Evolutionary conservation across 441 rosid genomes (phyloP), one percentile per base, ranked within the genome.

Genomic region (Geranium incanum): DNA sequence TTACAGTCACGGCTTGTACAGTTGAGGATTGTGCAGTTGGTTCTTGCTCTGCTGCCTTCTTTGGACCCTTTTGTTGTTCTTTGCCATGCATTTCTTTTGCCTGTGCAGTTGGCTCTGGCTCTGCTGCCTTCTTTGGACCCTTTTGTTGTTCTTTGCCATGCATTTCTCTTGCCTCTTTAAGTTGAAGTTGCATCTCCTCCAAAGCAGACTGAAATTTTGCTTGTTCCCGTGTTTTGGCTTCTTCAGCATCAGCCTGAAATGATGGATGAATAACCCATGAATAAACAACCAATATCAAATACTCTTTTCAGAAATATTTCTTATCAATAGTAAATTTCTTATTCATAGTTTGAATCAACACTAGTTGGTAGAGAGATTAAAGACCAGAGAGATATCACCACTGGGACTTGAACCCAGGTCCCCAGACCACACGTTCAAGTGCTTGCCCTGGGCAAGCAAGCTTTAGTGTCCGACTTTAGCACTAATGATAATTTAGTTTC

Each of bases 161-260:
- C 81, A 81, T 76, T 75, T 85, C 92, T 80, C 88, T 92, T 37
- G 92, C 87, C 83, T 92, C 96, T 80, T 86, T 84, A 65, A 92
- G 86, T 78, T 84, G 88, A 75, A 80, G 84, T 71, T 87, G 84
- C 81, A 87, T 71, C 71, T 89, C 92, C 68, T 85, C 84, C 80
- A 90, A 85, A 76, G 87, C 83, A 38, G 89, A 84, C 78, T 89
- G 82, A 77, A 90, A 81, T 66, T 82, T 89, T 70, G 83, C 84
- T 78, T 81, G 86, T 84, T 95, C 99, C 75, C 79, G 86, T 70
- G 79, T 84, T 84, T 89, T 90, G 50, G 89, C 80, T 82, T 88
- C 88, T 83, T 88, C 99, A 75, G 87, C 9, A 79, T 93, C 99
- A 81, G 85, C 88, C 98, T 95, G 79, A 75, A 83, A 59, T 63